phyloP scores from a whole-genome alignment of 2,329 filamentous ascomycete genomes.

The Fusarium longipes region DNA sequence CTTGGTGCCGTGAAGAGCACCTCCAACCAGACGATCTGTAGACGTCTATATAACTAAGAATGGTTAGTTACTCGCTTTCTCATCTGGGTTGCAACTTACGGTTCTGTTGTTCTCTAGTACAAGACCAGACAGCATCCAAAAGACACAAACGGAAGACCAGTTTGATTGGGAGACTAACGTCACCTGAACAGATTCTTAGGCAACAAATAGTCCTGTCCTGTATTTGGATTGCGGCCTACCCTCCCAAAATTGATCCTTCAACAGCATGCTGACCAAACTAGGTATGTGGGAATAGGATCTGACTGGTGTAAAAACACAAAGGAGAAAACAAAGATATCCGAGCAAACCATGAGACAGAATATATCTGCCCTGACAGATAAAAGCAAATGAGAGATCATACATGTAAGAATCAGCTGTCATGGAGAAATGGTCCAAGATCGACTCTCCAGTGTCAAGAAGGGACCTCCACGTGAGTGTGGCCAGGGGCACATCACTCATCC shows the following conservation, averaged over 20 bases:
- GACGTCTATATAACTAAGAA: no score
- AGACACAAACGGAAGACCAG: neutral
- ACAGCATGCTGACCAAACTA: neutral
- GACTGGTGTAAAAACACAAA: no score
- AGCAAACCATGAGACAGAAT: neutral
- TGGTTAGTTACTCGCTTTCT: neutral
- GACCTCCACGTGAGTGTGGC: neutral
- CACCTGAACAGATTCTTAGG: neutral
- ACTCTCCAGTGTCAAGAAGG: neutral
- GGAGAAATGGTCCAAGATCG: neutral
- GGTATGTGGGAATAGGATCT: no score
- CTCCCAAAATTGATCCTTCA: neutral
- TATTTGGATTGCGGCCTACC: neutral
- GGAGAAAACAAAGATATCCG: neutral
- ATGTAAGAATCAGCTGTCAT: neutral
- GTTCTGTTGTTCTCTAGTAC: no score
- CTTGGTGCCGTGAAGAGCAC: neutral
- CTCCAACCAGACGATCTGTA: neutral
- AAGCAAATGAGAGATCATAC: neutral
- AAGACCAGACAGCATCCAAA: neutral
- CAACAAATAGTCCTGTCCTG: neutral
- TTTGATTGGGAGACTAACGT: no score
- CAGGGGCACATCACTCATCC: neutral
- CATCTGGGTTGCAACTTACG: neutral
- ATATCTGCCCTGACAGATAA: neutral